Evolutionary conservation across 305 asterid genomes (phyloP).

Genomic region (Striga hermonthica): DNA sequence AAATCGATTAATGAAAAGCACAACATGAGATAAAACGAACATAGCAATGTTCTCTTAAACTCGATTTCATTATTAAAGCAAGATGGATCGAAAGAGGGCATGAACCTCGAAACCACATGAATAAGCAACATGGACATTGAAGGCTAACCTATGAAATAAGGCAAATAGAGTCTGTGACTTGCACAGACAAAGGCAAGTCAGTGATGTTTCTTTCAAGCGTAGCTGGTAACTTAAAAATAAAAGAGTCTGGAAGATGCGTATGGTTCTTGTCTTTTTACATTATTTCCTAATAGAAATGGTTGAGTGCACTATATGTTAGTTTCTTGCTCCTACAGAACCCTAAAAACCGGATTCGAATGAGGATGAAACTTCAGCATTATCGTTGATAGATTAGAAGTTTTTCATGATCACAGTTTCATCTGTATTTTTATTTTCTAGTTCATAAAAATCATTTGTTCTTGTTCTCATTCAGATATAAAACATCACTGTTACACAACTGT

Average conservation of each 20-base stretch:
- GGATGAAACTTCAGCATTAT: neutral
- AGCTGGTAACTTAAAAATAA: neutral
- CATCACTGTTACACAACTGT: constrained; percentile 1
- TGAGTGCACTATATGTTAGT: neutral
- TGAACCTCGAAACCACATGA: neutral
- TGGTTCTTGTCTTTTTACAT: neutral
- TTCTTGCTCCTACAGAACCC: no score
- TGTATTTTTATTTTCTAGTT: neutral
- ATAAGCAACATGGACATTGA: neutral
- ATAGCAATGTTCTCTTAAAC: neutral
- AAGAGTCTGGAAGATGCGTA: constrained; percentile 5
- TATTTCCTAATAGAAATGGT: neutral
- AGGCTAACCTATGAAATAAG: neutral
- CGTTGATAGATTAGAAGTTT: neutral
- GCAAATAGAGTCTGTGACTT: neutral
- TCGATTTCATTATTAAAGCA: constrained; percentile 7
- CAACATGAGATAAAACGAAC: neutral
- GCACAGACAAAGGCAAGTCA: neutral
- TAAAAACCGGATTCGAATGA: neutral
- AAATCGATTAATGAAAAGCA: neutral
- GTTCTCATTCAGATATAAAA: constrained; percentile 4
- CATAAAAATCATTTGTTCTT: constrained; percentile 6
- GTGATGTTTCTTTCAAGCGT: neutral
- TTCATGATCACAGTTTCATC: neutral
- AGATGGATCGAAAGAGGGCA: constrained; percentile 8